Conservation (phyloP, 441 rosid species). For the Bocquillonia castaneifolia region DNA sequence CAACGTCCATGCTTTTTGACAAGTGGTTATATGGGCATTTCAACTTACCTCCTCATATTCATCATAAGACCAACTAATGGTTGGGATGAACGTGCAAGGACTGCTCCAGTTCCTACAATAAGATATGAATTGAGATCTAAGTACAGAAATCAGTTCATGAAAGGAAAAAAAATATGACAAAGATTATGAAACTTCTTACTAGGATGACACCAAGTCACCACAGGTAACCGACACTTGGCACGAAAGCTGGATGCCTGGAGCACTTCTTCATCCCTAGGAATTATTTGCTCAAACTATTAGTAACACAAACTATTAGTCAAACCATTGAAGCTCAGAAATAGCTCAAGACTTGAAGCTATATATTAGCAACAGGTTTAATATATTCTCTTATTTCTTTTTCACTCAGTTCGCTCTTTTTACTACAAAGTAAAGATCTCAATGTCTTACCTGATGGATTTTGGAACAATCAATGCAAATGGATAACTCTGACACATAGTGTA, state of each 20-base stretch:
- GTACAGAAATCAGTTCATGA: conserved; percentile 2
- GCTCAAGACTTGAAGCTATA: conserved; percentile 1
- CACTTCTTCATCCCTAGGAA: conserved; percentile 76
- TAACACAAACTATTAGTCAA: conserved; percentile 24
- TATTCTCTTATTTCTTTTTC: neutral
- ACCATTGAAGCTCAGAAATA: conserved; percentile 18
- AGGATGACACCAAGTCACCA: conserved; percentile 93
- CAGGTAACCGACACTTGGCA: conserved; percentile 84
- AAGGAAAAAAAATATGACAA: no score
- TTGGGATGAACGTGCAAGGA: conserved; percentile 96
- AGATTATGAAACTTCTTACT: conserved; percentile 42
- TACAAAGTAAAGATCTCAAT: conserved; percentile 22
- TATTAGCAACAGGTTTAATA: neutral
- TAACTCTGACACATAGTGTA: conserved; percentile 76
- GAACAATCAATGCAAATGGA: conserved; percentile 90
- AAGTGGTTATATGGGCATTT: conserved; percentile 20
- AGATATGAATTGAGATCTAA: conserved; percentile 12
- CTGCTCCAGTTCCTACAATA: conserved; percentile 76
- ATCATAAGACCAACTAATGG: conserved; percentile 97
- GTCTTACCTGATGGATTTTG: conserved; percentile 72
- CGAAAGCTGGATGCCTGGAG: conserved; percentile 89
- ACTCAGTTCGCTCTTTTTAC: conserved; percentile 8
- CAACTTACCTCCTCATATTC: conserved; percentile 86
- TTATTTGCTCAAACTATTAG: conserved; percentile 27
- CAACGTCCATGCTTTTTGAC: neutral